Percentiles rank a stretch among this genome's conserved stretches.
phyloP scores from a whole-genome alignment of 1,139 yeast species.

The Blastobotrys serpentis region DNA sequence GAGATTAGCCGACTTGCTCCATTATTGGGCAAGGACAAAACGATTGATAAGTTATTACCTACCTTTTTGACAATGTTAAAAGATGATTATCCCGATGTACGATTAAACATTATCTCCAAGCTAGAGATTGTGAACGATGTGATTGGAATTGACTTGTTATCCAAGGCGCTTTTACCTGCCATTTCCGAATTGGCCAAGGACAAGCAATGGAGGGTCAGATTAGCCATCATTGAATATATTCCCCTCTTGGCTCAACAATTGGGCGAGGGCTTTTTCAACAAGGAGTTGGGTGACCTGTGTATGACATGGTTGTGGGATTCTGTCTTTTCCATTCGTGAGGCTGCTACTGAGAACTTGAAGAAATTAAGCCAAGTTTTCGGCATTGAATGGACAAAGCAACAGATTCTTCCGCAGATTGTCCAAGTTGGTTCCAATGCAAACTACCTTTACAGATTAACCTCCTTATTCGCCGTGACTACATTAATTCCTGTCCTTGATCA shows the following conservation, averaged over 20 bases:
- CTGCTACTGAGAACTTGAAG: constrained; percentile 83
- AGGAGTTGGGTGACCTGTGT: constrained; percentile 84
- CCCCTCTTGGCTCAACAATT: constrained; percentile 95
- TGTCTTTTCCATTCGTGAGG: constrained; percentile 93
- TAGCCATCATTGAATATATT: constrained; percentile 95
- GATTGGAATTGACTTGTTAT: constrained; percentile 83
- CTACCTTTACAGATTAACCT: constrained; percentile 88
- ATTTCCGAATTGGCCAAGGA: constrained; percentile 95
- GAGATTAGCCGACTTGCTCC: constrained; percentile 88
- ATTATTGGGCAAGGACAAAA: constrained; percentile 76
- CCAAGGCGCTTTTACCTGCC: constrained; percentile 90
- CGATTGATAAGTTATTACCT: constrained; percentile 81
- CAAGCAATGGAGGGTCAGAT: constrained; percentile 95
- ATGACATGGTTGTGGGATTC: constrained; percentile 99
- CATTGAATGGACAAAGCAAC: constrained; percentile 86
- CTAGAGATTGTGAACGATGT: constrained; percentile 90
- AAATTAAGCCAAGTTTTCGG: constrained; percentile 86
- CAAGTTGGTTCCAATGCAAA: constrained; percentile 53
- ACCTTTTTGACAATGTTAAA: constrained; percentile 89
- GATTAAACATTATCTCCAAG: constrained; percentile 89
- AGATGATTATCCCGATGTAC: constrained; percentile 96
- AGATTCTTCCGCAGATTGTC: constrained; percentile 75
- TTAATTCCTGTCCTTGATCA: constrained; percentile 57
- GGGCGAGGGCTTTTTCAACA: constrained; percentile 90
- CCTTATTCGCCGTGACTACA: constrained; percentile 81